phyloP scores from a whole-genome alignment of 1,284 basidiomycete genomes.

The Vanrija humicola region DNA sequence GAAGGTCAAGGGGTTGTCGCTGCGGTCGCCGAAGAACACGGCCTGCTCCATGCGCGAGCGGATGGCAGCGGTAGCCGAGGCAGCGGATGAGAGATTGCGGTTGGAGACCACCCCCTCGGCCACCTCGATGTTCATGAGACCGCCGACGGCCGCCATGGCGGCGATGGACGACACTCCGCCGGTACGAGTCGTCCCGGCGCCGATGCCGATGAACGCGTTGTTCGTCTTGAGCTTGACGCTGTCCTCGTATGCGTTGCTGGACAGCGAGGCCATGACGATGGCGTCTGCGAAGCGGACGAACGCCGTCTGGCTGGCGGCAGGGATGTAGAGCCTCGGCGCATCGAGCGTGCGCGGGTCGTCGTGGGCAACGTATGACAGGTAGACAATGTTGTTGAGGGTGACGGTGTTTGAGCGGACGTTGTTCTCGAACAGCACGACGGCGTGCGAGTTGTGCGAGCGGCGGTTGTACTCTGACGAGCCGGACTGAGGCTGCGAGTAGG shows the following conservation, averaged over 20 bases:
- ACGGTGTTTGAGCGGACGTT: constrained; percentile 23
- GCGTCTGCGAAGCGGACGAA: constrained; percentile 48
- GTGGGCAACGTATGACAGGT: constrained; percentile 37
- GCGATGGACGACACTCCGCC: constrained; percentile 24
- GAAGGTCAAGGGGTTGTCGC: constrained; percentile 55
- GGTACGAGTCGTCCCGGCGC: constrained; percentile 5
- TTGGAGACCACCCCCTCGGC: constrained; percentile 10
- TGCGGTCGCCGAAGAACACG: constrained; percentile 54
- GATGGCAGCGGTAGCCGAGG: constrained; percentile 41
- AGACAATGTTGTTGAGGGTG: constrained; percentile 25
- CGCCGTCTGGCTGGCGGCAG: constrained; percentile 32
- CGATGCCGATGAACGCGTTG: constrained; percentile 45
- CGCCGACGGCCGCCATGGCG: constrained; percentile 39
- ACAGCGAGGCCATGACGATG: constrained; percentile 43
- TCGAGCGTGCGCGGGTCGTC: constrained; percentile 47
- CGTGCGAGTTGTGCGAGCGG: constrained; percentile 25
- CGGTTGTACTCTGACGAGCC: constrained; percentile 16
- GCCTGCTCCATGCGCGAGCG: constrained; percentile 56
- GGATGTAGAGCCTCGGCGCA: constrained; percentile 40
- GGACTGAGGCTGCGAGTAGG: constrained; percentile 26
- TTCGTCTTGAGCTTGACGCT: constrained; percentile 33
- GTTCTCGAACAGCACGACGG: constrained; percentile 32
- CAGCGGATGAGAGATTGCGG: constrained; percentile 13
- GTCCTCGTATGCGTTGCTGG: constrained; percentile 39
- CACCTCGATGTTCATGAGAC: constrained; percentile 41